These are phyloP conservation scores for Microdochium bolleyi DNA, from an alignment of 2,329 filamentous ascomycete species.

Conservation along the genomic window DNA sequence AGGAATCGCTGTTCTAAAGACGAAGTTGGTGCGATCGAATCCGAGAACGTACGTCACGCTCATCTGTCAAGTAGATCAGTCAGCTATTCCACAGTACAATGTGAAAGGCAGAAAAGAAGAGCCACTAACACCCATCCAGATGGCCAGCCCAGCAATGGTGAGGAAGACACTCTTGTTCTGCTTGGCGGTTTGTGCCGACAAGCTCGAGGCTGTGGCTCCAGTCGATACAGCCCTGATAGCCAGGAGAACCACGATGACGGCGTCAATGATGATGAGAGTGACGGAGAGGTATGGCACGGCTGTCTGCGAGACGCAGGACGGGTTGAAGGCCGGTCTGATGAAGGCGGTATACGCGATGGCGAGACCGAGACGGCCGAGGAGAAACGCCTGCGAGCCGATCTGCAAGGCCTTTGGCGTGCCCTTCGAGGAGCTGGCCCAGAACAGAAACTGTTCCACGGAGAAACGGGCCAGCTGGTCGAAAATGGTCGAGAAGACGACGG, in stretches of 20 bases:
- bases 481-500: slow-evolving; percentile 40
- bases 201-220: slow-evolving; percentile 20
- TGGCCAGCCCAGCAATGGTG: slow-evolving; percentile 32
- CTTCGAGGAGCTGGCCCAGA: slow-evolving; percentile 39
- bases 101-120: not conserved
- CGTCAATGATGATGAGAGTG: slow-evolving; percentile 35
- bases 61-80: slow-evolving; percentile 22
- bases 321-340: slow-evolving; percentile 41
- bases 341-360: slow-evolving; percentile 48
- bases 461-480: slow-evolving; percentile 51
- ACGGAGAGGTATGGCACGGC: slow-evolving; percentile 36
- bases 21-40: slow-evolving; percentile 29
- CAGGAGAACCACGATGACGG: slow-evolving; percentile 32
- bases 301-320: slow-evolving; percentile 42
- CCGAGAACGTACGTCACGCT: slow-evolving; percentile 45
- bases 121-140: slow-evolving; percentile 45
- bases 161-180: slow-evolving; percentile 31
- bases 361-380: slow-evolving; percentile 40
- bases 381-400: slow-evolving; percentile 35
- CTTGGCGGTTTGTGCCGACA: slow-evolving; percentile 14
- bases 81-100: no score
- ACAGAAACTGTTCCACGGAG: slow-evolving; percentile 43
- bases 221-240: slow-evolving; percentile 30
- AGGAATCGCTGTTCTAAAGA: slow-evolving; percentile 40
- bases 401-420: slow-evolving; percentile 24